phyloP scores from a whole-genome alignment of 2,329 filamentous ascomycete species.

The Verticillium klebahnii region DNA sequence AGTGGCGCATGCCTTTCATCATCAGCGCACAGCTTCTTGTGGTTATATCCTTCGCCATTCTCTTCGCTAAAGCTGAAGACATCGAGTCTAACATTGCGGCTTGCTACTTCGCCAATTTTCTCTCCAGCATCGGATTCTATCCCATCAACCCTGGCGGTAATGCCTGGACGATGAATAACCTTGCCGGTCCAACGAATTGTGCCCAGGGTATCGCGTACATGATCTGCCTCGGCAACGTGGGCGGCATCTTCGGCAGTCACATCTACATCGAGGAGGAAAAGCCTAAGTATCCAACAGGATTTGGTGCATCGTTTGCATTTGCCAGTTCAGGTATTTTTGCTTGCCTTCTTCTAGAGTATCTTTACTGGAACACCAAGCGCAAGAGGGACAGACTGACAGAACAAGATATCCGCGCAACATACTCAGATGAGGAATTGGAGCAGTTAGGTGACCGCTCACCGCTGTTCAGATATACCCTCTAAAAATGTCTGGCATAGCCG shows the following conservation, averaged over 20 bases:
- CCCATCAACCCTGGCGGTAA: conserved; percentile 26
- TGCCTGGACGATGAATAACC: conserved; percentile 31
- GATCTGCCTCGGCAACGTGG: conserved; percentile 18
- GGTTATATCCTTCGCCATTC: conserved; percentile 12
- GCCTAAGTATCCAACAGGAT: conserved; percentile 20
- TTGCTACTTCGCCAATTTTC: conserved; percentile 31
- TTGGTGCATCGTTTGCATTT: conserved; percentile 17
- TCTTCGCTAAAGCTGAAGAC: conserved; percentile 22
- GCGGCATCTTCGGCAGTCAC: conserved; percentile 19
- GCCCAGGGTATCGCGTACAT: conserved; percentile 29
- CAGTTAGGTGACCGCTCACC: conserved; percentile 25
- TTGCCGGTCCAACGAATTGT: conserved; percentile 25
- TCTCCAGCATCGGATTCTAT: conserved; percentile 33
- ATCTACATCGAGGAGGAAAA: conserved; percentile 18
- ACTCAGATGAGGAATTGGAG: conserved; percentile 23
- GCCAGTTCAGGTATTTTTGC: conserved; percentile 10
- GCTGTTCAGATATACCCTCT: conserved; percentile 23
- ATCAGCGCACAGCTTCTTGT: conserved; percentile 2
- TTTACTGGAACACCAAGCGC: conserved; percentile 17
- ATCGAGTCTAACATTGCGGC: conserved; percentile 28
- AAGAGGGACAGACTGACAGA: conserved; percentile 15
- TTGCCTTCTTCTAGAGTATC: conserved; percentile 14
- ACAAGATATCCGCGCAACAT: conserved; percentile 19
- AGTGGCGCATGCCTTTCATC: conserved; percentile 9
- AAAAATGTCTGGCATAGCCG: neutral